These are phyloP conservation scores for Aphanomyces astaci DNA, from an alignment of 352 stramenopile species.

Conservation along the genomic window DNA sequence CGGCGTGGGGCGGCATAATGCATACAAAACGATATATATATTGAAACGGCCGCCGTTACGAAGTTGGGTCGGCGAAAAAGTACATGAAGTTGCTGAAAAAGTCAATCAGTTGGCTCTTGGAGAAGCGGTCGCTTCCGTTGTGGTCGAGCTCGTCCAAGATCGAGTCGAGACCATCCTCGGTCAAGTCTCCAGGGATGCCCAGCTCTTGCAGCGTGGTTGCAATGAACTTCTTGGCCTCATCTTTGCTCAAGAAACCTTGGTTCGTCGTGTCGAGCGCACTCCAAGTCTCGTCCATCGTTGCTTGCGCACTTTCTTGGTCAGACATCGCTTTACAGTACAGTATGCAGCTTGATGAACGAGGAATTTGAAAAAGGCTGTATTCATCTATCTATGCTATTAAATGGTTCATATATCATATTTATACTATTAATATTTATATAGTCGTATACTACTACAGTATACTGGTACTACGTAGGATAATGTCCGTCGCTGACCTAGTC, in stretches of 20 bases:
- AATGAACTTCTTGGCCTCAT: conserved; percentile 8
- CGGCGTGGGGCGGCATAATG: not conserved
- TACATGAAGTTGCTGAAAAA: conserved; percentile 22
- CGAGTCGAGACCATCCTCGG: not conserved
- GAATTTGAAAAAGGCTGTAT: too few species aligned
- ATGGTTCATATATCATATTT: too few species aligned
- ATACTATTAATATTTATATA: too few species aligned
- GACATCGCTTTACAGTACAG: too few species aligned
- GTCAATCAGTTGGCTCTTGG: conserved; percentile 8
- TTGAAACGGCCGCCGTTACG: not conserved
- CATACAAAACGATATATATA: not conserved
- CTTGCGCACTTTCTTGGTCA: too few species aligned
- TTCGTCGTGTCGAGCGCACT: not conserved
- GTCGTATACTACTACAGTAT: too few species aligned
- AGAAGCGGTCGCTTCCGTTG: conserved; percentile 4
- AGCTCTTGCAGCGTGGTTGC: conserved; percentile 3
- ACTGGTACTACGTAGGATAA: too few species aligned
- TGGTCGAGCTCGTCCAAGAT: conserved; percentile 13
- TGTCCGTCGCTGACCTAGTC: too few species aligned
- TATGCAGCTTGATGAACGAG: too few species aligned
- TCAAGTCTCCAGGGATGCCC: conserved; percentile 9
- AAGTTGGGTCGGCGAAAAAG: not conserved
- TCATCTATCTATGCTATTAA: too few species aligned
- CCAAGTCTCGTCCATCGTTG: conserved; percentile 12
- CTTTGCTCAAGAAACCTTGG: conserved; percentile 5